Evolutionary conservation across 2,329 filamentous ascomycete species (phyloP).

Genomic region (Ceratocystis albifundus): DNA sequence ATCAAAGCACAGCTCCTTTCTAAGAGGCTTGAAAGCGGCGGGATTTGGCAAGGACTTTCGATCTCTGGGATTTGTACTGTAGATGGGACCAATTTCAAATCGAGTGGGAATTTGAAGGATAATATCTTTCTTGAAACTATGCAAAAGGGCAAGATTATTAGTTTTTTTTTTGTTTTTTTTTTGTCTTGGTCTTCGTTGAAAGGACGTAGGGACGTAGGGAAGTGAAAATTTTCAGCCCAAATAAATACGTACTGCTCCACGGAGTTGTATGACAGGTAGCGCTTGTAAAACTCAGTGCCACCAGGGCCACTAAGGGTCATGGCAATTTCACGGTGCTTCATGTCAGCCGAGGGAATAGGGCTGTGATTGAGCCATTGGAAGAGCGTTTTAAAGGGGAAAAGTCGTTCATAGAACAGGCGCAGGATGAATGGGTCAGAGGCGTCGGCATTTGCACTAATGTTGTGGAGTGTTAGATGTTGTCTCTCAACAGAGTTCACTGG

Average conservation of each 20-base stretch:
- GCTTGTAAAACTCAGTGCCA: slow-evolving; percentile 61
- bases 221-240: background rate
- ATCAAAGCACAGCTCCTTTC: slow-evolving; percentile 96
- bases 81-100: slow-evolving; percentile 98
- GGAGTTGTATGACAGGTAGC: slow-evolving; percentile 63
- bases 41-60: slow-evolving; percentile 76
- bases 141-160: background rate
- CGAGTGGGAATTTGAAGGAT: slow-evolving; percentile 77
- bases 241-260: slow-evolving; percentile 38
- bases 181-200: slow-evolving; percentile 21
- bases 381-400: slow-evolving; percentile 87
- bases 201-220: background rate
- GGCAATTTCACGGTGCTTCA: slow-evolving; percentile 87
- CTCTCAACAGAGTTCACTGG: background rate
- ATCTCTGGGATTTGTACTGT: slow-evolving; percentile 85
- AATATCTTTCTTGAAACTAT: slow-evolving; percentile 77
- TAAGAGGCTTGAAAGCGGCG: slow-evolving; percentile 69
- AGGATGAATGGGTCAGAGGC: slow-evolving; percentile 48
- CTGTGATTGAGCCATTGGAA: slow-evolving; percentile 98
- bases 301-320: slow-evolving; percentile 68
- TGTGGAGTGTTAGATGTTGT: slow-evolving; percentile 5
- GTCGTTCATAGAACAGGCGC: slow-evolving; percentile 85
- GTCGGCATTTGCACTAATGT: slow-evolving; percentile 17
- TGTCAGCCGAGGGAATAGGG: slow-evolving; percentile 72
- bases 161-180: no score